A percentile compares a stretch with the other conserved stretches of the same genome.
phyloP scores from a whole-genome alignment of 768 basidiomycete species.

The Russula earlei region DNA sequence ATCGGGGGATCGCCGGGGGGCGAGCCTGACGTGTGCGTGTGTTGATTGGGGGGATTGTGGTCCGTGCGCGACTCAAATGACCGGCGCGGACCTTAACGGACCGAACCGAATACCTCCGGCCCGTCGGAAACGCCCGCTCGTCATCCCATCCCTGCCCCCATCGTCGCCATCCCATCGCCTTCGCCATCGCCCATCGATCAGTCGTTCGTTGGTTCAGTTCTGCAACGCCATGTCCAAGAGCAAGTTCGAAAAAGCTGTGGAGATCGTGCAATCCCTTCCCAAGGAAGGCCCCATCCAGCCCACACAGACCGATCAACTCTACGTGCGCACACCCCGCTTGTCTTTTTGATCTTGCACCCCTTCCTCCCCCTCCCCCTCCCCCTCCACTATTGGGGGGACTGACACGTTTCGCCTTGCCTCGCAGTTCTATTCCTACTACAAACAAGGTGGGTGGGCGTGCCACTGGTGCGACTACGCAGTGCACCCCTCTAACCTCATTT shows the following conservation, averaged over 20 bases:
- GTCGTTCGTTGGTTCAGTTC: neutral
- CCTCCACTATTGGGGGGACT: neutral
- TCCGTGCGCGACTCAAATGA: neutral
- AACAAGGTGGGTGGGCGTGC: slow-evolving; percentile 64
- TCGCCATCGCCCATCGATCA: neutral
- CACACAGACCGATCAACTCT: slow-evolving; percentile 61
- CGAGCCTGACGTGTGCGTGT: too few species aligned
- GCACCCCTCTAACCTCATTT: slow-evolving; percentile 15
- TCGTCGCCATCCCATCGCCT: neutral
- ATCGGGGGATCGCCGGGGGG: neutral
- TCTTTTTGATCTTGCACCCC: slow-evolving; percentile 5
- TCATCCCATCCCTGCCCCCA: too few species aligned
- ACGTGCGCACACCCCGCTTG: slow-evolving; percentile 50
- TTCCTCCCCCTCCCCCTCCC: neutral
- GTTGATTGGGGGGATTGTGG: too few species aligned
- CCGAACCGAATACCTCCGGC: neutral
- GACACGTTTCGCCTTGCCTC: too few species aligned
- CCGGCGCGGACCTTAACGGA: neutral
- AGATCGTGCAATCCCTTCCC: slow-evolving; percentile 58
- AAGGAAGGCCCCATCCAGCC: slow-evolving; percentile 78
- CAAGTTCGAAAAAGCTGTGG: slow-evolving; percentile 69
- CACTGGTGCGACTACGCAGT: neutral
- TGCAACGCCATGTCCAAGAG: slow-evolving; percentile 50
- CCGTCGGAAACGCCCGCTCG: neutral
- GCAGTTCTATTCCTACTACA: slow-evolving; percentile 91